A percentile compares a stretch with the other conserved stretches of the same genome.
phyloP scores from a whole-genome alignment of 306 rosid species.

The Abrus pulchellus region DNA sequence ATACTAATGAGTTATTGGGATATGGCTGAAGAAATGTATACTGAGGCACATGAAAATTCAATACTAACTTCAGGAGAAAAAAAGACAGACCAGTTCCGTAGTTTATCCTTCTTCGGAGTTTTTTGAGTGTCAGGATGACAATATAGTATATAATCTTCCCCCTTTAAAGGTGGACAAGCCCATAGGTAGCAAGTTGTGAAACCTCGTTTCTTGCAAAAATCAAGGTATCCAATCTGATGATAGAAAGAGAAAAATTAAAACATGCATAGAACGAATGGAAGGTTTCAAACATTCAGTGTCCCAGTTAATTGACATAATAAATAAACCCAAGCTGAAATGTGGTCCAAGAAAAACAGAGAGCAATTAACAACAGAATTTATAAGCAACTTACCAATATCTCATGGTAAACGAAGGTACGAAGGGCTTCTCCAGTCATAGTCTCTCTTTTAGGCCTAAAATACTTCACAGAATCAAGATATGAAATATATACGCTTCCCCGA shows the following conservation, averaged over 20 bases:
- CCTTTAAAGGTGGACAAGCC: slow-evolving; percentile 73
- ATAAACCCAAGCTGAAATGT: slow-evolving; percentile 7
- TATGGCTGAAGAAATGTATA: neutral
- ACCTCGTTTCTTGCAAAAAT: slow-evolving; percentile 72
- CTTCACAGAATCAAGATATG: slow-evolving; percentile 79
- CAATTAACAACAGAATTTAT: neutral
- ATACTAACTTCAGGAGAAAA: neutral
- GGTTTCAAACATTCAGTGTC: slow-evolving; percentile 4
- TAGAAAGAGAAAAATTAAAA: neutral
- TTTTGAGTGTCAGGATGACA: slow-evolving; percentile 72
- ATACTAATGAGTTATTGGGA: neutral
- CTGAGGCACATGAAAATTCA: slow-evolving; percentile 10
- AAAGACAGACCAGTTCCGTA: slow-evolving; percentile 65
- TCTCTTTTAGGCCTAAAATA: slow-evolving; percentile 67
- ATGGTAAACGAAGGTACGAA: slow-evolving; percentile 80
- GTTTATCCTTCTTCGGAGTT: slow-evolving; percentile 67
- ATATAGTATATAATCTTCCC: slow-evolving; percentile 69
- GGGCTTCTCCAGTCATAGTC: slow-evolving; percentile 62
- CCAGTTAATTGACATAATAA: neutral
- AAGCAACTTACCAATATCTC: slow-evolving; percentile 67
- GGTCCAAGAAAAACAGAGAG: neutral
- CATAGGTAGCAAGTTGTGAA: slow-evolving; percentile 71
- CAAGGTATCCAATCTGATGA: slow-evolving; percentile 77
- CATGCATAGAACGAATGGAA: slow-evolving; percentile 3
- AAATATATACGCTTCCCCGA: slow-evolving; percentile 63